Percentiles rank a stretch among this genome's conserved stretches.
Evolutionary conservation across 192 early-diverging fungal genomes (phyloP).

Genomic region (Coemansia guatemalensis): DNA sequence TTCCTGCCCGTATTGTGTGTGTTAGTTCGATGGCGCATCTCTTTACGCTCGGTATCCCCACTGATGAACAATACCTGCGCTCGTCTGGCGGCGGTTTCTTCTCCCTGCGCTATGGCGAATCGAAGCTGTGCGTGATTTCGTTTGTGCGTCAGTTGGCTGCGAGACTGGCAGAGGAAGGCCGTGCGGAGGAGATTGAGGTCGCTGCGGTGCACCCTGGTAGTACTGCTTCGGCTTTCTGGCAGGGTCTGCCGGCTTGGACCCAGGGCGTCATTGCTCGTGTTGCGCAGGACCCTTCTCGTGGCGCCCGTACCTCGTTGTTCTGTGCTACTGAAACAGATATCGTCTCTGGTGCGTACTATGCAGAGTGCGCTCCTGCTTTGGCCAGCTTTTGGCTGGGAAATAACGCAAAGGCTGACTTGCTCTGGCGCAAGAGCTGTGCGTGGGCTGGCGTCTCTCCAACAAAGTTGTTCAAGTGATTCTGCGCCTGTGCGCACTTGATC

Average conservation of each 20-base stretch:
- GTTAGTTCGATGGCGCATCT: slow-evolving; percentile 47
- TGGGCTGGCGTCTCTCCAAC: slow-evolving; percentile 45
- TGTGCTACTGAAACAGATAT: slow-evolving; percentile 39
- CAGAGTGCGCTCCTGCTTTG: slow-evolving; percentile 32
- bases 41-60: slow-evolving; percentile 47
- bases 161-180: slow-evolving; percentile 9
- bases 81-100: slow-evolving; percentile 39
- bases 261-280: slow-evolving; percentile 42
- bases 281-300: slow-evolving; percentile 36
- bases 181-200: slow-evolving; percentile 6
- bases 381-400: slow-evolving; percentile 37
- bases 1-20: slow-evolving; percentile 38
- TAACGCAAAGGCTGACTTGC: slow-evolving; percentile 20
- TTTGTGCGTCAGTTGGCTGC: slow-evolving; percentile 34
- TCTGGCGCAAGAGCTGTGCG: slow-evolving; percentile 48
- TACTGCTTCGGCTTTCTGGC: slow-evolving; percentile 46
- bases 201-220: slow-evolving; percentile 49
- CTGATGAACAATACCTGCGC: slow-evolving; percentile 39
- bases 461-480: slow-evolving; percentile 1
- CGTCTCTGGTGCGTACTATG: slow-evolving; percentile 43
- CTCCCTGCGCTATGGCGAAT: slow-evolving; percentile 48
- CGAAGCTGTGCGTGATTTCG: slow-evolving; percentile 48
- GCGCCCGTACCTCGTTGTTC: slow-evolving; percentile 45
- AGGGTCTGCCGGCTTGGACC: slow-evolving; percentile 35
- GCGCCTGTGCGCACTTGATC: not conserved